Evolutionary conservation across 2,329 filamentous ascomycete genomes (phyloP), one percentile per base, ranked within the genome.

Genomic region (Neonectria magnoliae): DNA sequence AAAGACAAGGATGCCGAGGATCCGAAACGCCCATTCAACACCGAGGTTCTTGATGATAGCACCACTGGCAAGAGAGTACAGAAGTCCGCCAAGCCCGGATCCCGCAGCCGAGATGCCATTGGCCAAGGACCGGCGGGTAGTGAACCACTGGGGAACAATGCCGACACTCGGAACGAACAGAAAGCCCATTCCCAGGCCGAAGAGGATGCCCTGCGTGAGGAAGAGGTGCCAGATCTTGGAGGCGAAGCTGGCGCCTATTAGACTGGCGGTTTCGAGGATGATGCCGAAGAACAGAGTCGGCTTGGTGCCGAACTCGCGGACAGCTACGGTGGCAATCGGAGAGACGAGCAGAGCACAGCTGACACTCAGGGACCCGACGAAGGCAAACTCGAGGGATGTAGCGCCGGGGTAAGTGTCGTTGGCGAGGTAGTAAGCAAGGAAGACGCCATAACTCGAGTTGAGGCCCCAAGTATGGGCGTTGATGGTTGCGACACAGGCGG

Each of bases 131-230:
- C 91, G 85, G 27, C 84, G 84, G 33, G 87, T 89, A 10, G 83
- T 86, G 73, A 94, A 94, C 91, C 91, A 94, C 75, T 94, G 91
- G 2, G 91, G 87, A 0, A 91, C 83, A 11, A 93, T 86, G 36
- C 87, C 87, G 3, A 91, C 90, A 5, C 84, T 88, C 1, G 87
- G 87, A 0, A 91, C 91, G 75, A 94, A 95, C 10, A 91, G 81
- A 62, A 94, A 90, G 0, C 92, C 92, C 85, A 95, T 90, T 3
- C 92, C 92, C 22, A 90, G 77, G n/a, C 93, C 93, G 67, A 95
- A 94, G 58, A 89, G 87, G 3, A 94, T 74, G 5, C 93, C 93
- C 75, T 95, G 93, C 6, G 85, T 87, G 0, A 95, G 84, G 62
- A 94, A 89, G 1, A 96, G 83, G 38, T 95, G 92, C 90, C 91